These are phyloP conservation scores for Punica granatum DNA, from an alignment of 345 rosid genomes.

Conservation along the genomic window DNA sequence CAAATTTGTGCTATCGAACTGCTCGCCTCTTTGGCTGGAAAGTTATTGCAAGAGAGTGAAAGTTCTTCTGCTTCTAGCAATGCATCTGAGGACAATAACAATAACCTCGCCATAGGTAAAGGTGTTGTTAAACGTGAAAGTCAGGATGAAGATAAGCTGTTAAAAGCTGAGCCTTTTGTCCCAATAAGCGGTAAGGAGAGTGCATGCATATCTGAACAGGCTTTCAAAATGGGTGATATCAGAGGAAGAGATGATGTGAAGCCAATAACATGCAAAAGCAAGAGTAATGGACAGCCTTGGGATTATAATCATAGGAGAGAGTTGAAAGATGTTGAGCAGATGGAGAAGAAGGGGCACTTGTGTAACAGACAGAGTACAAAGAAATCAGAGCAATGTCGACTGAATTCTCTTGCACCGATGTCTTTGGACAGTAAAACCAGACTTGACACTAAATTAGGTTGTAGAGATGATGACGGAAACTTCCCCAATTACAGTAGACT, in stretches of 20 bases:
- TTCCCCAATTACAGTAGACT: slow-evolving; percentile 38
- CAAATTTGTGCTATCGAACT: slow-evolving; percentile 59
- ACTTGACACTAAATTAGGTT: slow-evolving; percentile 40
- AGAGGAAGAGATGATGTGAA: background rate
- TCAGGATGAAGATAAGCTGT: slow-evolving; percentile 20
- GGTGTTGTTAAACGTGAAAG: slow-evolving; percentile 28
- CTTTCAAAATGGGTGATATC: background rate
- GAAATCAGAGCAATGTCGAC: slow-evolving; percentile 22
- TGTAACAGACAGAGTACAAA: slow-evolving; percentile 14
- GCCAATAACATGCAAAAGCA: background rate
- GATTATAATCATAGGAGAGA: background rate
- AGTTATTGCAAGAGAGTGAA: slow-evolving; percentile 64
- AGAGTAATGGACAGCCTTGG: background rate
- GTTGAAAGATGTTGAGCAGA: background rate
- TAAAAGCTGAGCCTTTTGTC: background rate
- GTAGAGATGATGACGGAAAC: slow-evolving; percentile 67
- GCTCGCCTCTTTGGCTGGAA: slow-evolving; percentile 75
- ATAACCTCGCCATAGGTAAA: slow-evolving; percentile 24
- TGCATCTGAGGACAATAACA: slow-evolving; percentile 41
- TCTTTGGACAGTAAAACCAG: slow-evolving; percentile 32
- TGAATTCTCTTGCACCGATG: slow-evolving; percentile 27
- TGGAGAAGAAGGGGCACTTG: background rate
- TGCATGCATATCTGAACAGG: background rate
- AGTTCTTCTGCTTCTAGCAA: slow-evolving; percentile 57
- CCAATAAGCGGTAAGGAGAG: background rate